Percentiles rank a stretch among this genome's conserved stretches.
Evolutionary conservation across 805 yeast genomes (phyloP).

Genomic region (Yamadazyma endophytica): DNA sequence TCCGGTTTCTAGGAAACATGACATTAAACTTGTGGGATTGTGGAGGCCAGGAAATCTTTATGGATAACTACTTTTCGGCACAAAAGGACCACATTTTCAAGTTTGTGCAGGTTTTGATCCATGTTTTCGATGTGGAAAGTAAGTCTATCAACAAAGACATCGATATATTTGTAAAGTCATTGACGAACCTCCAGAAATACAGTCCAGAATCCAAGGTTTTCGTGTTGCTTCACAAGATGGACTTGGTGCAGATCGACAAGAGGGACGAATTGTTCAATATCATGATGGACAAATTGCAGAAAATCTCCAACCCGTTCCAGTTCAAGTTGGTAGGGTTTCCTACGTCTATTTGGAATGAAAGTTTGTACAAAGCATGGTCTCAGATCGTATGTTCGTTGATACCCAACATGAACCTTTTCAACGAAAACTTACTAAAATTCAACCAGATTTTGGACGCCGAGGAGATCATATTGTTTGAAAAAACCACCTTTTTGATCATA

Average conservation of each 20-base stretch:
- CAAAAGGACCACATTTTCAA: conserved; percentile 90
- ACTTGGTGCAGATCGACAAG: conserved; percentile 81
- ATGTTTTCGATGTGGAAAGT: conserved; percentile 93
- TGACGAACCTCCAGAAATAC: conserved; percentile 74
- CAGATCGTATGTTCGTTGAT: conserved; percentile 91
- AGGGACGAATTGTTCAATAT: conserved; percentile 78
- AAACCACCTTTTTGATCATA: conserved; percentile 83
- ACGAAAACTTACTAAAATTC: conserved; percentile 68
- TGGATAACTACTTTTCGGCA: conserved; percentile 87
- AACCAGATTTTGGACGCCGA: conserved; percentile 75
- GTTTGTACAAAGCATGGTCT: conserved; percentile 95
- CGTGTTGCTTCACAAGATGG: conserved; percentile 93
- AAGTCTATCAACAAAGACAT: conserved; percentile 90
- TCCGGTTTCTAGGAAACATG: conserved; percentile 91
- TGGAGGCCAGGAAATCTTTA: conserved; percentile 95
- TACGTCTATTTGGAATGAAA: conserved; percentile 96
- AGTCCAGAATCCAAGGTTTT: conserved; percentile 91
- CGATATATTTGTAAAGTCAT: conserved; percentile 81
- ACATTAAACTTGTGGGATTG: conserved; percentile 96
- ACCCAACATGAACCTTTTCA: conserved; percentile 82
- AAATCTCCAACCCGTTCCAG: conserved; percentile 60
- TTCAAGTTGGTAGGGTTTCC: conserved; percentile 82
- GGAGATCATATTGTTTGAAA: conserved; percentile 88
- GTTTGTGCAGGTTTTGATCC: conserved; percentile 92
- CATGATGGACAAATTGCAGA: conserved; percentile 78